Conservation (phyloP, 1,139 yeast species). For the Yamadazyma trypodendri region DNA sequence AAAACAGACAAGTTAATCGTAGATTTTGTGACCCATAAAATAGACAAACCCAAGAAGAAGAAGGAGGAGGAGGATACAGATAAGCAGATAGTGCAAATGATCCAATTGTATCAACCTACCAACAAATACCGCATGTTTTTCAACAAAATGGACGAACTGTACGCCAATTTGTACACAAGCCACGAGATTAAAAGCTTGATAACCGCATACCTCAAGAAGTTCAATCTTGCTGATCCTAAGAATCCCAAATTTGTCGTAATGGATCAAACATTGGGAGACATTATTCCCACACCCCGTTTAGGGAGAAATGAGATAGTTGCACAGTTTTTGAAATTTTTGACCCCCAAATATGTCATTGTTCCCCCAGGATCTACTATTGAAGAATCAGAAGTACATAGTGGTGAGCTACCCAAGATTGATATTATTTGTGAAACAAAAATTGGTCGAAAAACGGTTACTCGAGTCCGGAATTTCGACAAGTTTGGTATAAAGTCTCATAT, state of each 20-base stretch:
- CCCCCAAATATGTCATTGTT: constrained; percentile 57
- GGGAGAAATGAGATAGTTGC: constrained; percentile 54
- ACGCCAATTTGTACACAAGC: constrained; percentile 45
- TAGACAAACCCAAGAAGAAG: constrained; percentile 24
- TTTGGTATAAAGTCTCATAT: constrained; percentile 65
- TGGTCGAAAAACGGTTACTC: constrained; percentile 79
- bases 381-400: constrained; percentile 47
- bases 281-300: constrained; percentile 21
- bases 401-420: constrained; percentile 64
- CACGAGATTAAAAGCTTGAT: constrained; percentile 54
- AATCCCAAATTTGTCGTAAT: constrained; percentile 53
- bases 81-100: constrained; percentile 25
- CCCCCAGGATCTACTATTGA: constrained; percentile 42
- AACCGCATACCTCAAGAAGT: constrained; percentile 53
- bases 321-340: constrained; percentile 51
- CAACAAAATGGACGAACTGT: constrained; percentile 39
- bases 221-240: constrained; percentile 43
- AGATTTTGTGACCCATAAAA: constrained; percentile 63
- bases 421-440: constrained; percentile 75
- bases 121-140: constrained; percentile 50
- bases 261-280: constrained; percentile 44
- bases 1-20: constrained; percentile 47
- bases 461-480: constrained; percentile 65
- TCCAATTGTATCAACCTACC: constrained; percentile 55
- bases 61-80: constrained; percentile 12